Conservation (phyloP, 768 basidiomycete genomes). For the Boletus rubropictus region DNA sequence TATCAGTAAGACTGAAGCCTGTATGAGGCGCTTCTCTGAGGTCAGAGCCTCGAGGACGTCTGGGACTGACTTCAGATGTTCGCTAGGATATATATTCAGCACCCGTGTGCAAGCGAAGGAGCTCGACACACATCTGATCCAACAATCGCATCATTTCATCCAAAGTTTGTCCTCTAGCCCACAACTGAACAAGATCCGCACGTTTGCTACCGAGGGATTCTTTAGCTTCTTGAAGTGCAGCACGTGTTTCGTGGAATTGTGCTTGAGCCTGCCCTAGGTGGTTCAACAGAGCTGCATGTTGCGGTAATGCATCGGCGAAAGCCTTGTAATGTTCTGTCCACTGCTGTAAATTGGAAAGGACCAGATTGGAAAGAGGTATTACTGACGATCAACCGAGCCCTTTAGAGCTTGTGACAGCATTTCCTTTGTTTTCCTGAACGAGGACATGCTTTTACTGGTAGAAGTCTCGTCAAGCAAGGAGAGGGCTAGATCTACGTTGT, state of each 20-base stretch:
- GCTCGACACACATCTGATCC: slow-evolving; percentile 76
- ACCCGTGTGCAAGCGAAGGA: slow-evolving; percentile 5
- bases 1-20: slow-evolving; percentile 83
- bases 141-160: slow-evolving; percentile 95
- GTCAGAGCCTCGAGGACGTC: slow-evolving; percentile 91
- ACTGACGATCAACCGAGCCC: slow-evolving; percentile 83
- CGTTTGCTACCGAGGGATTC: slow-evolving; percentile 76
- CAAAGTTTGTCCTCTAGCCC: slow-evolving; percentile 82
- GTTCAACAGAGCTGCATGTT: slow-evolving; percentile 72
- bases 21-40: slow-evolving; percentile 88
- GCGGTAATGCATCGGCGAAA: slow-evolving; percentile 90
- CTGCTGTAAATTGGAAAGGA: slow-evolving; percentile 4
- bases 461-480: slow-evolving; percentile 78
- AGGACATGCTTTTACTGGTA: slow-evolving; percentile 65
- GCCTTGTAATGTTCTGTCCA: slow-evolving; percentile 83
- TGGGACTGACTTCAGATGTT: slow-evolving; percentile 84
- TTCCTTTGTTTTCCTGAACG: slow-evolving; percentile 70
- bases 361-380: neutral
- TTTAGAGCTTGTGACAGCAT: slow-evolving; percentile 76
- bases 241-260: slow-evolving; percentile 67
- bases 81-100: slow-evolving; percentile 43
- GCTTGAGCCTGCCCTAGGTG: slow-evolving; percentile 70
- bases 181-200: slow-evolving; percentile 84
- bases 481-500: slow-evolving; percentile 88
- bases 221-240: slow-evolving; percentile 69